Evolutionary conservation across 129 eudicot genomes (phyloP), one percentile per base, ranked within the genome.

Genomic region (Ambrosia trifida): DNA sequence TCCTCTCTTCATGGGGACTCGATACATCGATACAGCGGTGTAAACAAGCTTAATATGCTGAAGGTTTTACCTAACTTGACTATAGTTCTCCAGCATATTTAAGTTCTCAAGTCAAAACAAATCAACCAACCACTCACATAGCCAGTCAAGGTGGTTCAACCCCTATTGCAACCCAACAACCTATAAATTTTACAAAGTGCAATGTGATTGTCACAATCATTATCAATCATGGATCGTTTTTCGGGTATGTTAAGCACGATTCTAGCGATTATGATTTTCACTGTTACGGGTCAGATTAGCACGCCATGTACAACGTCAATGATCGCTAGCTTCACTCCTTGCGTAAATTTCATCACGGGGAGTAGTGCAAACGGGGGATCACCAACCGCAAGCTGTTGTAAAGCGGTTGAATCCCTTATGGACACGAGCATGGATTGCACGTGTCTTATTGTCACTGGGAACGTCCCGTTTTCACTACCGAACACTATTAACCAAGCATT

Each of bases 371-470:
- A 72, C 7, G 96, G 95, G 6, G 57, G 78, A 52, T 83, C 96
- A 4, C 90, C 98, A 18, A 77, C 85, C 4, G 51, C 70, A 13
- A 75, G 72, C 40, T 93, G 98, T 76, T 93, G 98, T 70, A 18
- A 74, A 19, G 78, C 87, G 0, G 71, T 93, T 4, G 80, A 59
- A 59, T 79, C 96, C 11, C 72, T 89, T 12, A 71, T 72, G 84
- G 30, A 53, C 6, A 68, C 65, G 1, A 78, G 89, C 79, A 74
- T 87, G 75, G 85, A 85, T 41, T 92, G 98, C 56, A 49, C 78
- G n/a, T 92, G 98, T 68, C 91, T 92, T 38, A 78, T 92, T 1
- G 64, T 93, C 10, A 93, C 95, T 0, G 98, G 95, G 16, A 84
- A 81, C 47, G 92, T 93, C 17, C 95, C 96, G 2, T 31, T 92